Conservation (phyloP, 495 filamentous ascomycete genomes). For the Aspergillus baeticus region DNA sequence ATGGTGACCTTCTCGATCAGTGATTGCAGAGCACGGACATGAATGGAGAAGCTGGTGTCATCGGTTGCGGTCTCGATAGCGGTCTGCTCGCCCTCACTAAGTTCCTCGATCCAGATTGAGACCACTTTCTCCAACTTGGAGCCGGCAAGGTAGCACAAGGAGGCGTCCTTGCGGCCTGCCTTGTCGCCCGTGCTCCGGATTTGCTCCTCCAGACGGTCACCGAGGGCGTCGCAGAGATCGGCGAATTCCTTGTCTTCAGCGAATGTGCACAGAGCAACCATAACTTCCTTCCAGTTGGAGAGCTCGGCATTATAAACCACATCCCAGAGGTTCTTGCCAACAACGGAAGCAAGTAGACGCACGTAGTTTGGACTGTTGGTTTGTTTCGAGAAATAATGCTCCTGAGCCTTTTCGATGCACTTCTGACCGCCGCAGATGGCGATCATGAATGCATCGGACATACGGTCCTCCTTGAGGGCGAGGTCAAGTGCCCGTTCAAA, state of each 20-base stretch:
- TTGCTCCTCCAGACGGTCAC: slow-evolving; percentile 83
- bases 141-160: slow-evolving; percentile 92
- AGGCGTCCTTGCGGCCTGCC: slow-evolving; percentile 76
- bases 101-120: slow-evolving; percentile 85
- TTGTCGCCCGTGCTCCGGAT: slow-evolving; percentile 45
- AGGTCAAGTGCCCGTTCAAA: slow-evolving; percentile 90
- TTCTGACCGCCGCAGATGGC: slow-evolving; percentile 94
- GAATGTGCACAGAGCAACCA: slow-evolving; percentile 94
- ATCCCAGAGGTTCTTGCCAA: slow-evolving; percentile 97
- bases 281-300: slow-evolving; percentile 91
- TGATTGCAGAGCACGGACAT: slow-evolving; percentile 81
- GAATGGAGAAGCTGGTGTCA: slow-evolving; percentile 85
- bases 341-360: slow-evolving; percentile 84
- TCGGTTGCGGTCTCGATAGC: slow-evolving; percentile 63
- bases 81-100: slow-evolving; percentile 76
- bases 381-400: slow-evolving; percentile 84
- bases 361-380: slow-evolving; percentile 85
- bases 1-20: slow-evolving; percentile 99
- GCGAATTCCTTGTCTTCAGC: slow-evolving; percentile 87
- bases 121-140: slow-evolving; percentile 98
- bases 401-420: slow-evolving; percentile 91
- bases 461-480: slow-evolving; percentile 79
- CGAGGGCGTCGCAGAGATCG: slow-evolving; percentile 94
- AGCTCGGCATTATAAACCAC: slow-evolving; percentile 94
- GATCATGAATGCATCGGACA: slow-evolving; percentile 97